These are phyloP conservation scores for Thamnidium elegans DNA, from an alignment of 192 early-diverging fungal genomes.

Conservation along the genomic window DNA sequence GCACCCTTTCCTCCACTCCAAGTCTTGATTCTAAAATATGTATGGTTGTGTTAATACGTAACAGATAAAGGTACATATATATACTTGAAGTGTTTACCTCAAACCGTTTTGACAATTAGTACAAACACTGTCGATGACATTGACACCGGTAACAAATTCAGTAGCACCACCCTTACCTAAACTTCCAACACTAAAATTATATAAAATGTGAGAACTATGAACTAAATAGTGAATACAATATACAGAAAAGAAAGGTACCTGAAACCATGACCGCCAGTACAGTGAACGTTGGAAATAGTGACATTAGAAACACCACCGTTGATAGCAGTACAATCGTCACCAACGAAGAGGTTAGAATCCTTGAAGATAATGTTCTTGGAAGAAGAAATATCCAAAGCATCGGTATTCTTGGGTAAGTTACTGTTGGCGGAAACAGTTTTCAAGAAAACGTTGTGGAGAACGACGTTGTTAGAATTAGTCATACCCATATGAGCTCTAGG, in stretches of 20 bases:
- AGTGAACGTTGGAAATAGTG: constrained; percentile 36
- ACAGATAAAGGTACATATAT: too few species aligned
- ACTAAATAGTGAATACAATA: too few species aligned
- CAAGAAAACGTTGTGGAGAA: constrained; percentile 10
- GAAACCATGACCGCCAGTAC: constrained; percentile 33
- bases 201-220: too few species aligned
- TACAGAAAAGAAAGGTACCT: too few species aligned
- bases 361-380: constrained; percentile 35
- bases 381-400: constrained; percentile 37
- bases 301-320: constrained; percentile 47
- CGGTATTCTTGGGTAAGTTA: constrained; percentile 41
- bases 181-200: constrained; percentile 9
- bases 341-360: constrained; percentile 38
- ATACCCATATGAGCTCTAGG: constrained; percentile 23
- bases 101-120: constrained; percentile 30
- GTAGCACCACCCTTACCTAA: constrained; percentile 16
- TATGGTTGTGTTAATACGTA: too few species aligned
- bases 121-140: constrained; percentile 29
- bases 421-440: constrained; percentile 23
- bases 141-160: constrained; percentile 39
- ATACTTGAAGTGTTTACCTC: too few species aligned
- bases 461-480: constrained; percentile 10
- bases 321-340: constrained; percentile 52
- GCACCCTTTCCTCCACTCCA: too few species aligned
- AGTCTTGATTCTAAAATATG: too few species aligned